phyloP scores from a whole-genome alignment of 1,284 basidiomycete species.

The Mycosarcoma maydis region DNA sequence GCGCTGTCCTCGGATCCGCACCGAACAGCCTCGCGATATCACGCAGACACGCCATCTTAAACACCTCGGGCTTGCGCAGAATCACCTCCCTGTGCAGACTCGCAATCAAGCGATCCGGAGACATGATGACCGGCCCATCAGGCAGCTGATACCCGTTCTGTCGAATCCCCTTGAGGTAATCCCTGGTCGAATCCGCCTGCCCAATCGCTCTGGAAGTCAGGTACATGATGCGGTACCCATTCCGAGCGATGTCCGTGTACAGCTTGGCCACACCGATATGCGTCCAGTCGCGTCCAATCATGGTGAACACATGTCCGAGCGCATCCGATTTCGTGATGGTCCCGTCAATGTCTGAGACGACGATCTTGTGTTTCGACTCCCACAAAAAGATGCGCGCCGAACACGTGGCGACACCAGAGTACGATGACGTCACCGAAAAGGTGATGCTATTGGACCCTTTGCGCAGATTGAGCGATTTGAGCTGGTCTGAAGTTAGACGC shows the following conservation, averaged over 20 bases:
- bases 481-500: conserved; percentile 82
- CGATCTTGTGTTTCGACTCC: conserved; percentile 87
- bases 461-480: conserved; percentile 78
- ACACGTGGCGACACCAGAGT: conserved; percentile 81
- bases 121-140: conserved; percentile 99
- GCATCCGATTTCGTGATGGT: conserved; percentile 97
- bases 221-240: conserved; percentile 99
- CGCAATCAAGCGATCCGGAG: conserved; percentile 93
- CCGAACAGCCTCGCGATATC: conserved; percentile 95
- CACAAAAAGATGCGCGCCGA: conserved; percentile 94
- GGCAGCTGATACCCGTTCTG: conserved; percentile 96
- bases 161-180: conserved; percentile 92
- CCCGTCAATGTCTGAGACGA: conserved; percentile 98
- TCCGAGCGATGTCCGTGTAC: conserved; percentile 92
- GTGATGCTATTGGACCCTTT: conserved; percentile 91
- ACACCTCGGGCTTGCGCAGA: conserved; percentile 90
- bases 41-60: conserved; percentile 99
- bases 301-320: conserved; percentile 94
- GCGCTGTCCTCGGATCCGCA: conserved; percentile 64
- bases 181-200: conserved; percentile 95
- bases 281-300: conserved; percentile 99
- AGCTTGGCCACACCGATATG: conserved; percentile 97
- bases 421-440: conserved; percentile 85
- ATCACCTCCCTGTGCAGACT: conserved; percentile 80
- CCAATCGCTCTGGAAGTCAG: conserved; percentile 97